These are phyloP conservation scores for Zalerion maritima DNA, from an alignment of 495 filamentous ascomycete genomes.

Conservation along the genomic window DNA sequence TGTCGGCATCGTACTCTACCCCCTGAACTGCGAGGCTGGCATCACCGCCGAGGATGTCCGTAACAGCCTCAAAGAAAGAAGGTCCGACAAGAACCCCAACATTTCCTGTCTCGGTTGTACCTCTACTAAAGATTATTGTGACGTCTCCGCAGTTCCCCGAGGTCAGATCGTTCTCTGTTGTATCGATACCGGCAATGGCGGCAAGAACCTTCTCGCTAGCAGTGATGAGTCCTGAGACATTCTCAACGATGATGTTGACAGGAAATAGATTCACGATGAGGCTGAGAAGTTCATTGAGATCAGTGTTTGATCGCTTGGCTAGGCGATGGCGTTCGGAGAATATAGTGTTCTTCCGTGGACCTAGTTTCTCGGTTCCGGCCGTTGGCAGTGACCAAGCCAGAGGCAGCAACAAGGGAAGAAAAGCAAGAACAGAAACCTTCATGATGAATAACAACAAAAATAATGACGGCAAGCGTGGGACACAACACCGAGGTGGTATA, in stretches of 20 bases:
- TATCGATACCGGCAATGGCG: slow-evolving; percentile 14
- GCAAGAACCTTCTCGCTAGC: slow-evolving; percentile 11
- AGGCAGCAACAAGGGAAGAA: no score
- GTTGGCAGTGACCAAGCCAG: no score
- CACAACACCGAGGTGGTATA: no score
- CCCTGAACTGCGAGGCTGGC: slow-evolving; percentile 38
- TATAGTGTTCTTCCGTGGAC: no score
- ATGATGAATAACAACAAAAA: no score
- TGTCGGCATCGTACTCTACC: slow-evolving; percentile 32
- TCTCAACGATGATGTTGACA: slow-evolving; percentile 10
- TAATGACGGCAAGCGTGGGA: no score
- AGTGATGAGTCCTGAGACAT: slow-evolving; percentile 9
- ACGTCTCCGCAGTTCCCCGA: slow-evolving; percentile 28
- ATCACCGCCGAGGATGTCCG: slow-evolving; percentile 13
- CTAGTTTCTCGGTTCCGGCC: no score
- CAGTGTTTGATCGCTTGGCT: no score
- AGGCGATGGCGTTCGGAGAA: no score
- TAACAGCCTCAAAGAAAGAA: slow-evolving; percentile 34
- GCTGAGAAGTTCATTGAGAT: slow-evolving; percentile 13
- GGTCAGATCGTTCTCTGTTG: slow-evolving; percentile 30
- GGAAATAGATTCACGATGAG: slow-evolving; percentile 16
- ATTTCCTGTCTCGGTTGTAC: slow-evolving; percentile 39
- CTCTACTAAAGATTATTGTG: slow-evolving; percentile 46
- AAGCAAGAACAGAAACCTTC: no score
- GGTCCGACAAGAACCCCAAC: slow-evolving; percentile 44